Evolutionary conservation across 2,329 filamentous ascomycete species (phyloP), one percentile per base, ranked within the genome.

Genomic region (Cladobotryum mycophilum): DNA sequence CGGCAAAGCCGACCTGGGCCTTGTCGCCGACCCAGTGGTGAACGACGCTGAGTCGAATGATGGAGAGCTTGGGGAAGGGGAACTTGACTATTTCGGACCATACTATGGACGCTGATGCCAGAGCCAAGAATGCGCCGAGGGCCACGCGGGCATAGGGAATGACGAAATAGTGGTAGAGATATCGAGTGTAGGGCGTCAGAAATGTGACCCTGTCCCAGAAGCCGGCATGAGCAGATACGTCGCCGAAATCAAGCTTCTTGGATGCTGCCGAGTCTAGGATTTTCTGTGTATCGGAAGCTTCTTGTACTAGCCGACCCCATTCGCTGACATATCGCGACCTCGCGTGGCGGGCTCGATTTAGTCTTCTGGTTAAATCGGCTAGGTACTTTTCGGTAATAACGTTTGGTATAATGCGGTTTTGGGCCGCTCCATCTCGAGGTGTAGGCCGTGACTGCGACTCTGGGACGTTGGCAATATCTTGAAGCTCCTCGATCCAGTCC

Each of bases 401-500:
- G 15, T 86, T 83, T 0, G 92, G 92, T 2, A 92, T 64, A 5
- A 68, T 73, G 47, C 73, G 71, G 41, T 63, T 64, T 15, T 74
- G 70, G 25, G 75, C 69, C 17, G 71, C 67, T 41, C 73, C 63
- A 17, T 71, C 67, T 30, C 73, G 64, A 42, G 66, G 61, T 41
- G 68, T 57, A 41, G 67, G 64, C 48, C 75, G 70, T 2, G 78
- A 74, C 40, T 73, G 73, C 4, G 75, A 72, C 57, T 92, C 88
- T 2, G 84, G 80, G 5, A 89, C 68, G 59, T 80, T 84, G 41
- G 84, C 83, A 56, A 85, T 81, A 56, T 97, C 92, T 3, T 82
- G 84, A 33, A 99, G 73, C 63, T 99, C 93, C 58, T 97, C 92
- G 57, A 99, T 95, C 93, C 93, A 99, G 59, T 96, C 91, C 58